phyloP scores from a whole-genome alignment of 2,329 filamentous ascomycete species.

The Amphichorda felina region DNA sequence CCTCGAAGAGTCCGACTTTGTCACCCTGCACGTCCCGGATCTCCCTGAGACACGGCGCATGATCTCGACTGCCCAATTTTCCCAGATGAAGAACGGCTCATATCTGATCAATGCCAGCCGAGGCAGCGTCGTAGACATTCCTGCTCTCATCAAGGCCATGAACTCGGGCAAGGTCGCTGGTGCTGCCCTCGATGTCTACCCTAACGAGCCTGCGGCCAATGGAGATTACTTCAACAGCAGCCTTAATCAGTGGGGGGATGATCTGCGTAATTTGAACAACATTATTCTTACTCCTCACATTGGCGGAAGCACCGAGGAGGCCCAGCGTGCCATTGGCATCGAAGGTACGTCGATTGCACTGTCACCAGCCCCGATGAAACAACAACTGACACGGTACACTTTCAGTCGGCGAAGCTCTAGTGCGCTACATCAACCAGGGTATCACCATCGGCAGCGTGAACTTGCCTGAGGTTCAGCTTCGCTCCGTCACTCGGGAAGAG shows the following conservation, averaged over 20 bases:
- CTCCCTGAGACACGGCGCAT: conserved; percentile 85
- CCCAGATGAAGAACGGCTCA: conserved; percentile 81
- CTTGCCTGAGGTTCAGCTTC: conserved; percentile 85
- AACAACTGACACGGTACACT: conserved; percentile 14
- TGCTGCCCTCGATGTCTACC: conserved; percentile 93
- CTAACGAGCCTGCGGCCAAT: conserved; percentile 85
- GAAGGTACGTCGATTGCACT: conserved; percentile 60
- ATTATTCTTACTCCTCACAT: conserved; percentile 95
- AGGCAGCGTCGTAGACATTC: conserved; percentile 88
- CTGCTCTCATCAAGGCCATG: conserved; percentile 80
- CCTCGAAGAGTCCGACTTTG: conserved; percentile 73
- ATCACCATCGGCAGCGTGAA: conserved; percentile 88
- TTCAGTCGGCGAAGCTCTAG: conserved; percentile 73
- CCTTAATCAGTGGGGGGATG: conserved; percentile 76
- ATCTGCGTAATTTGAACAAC: conserved; percentile 77
- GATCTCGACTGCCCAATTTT: conserved; percentile 70
- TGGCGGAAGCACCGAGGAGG: conserved; percentile 94
- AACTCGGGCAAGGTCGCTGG: conserved; percentile 79
- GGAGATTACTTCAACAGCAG: conserved; percentile 85
- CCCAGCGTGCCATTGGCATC: conserved; percentile 87
- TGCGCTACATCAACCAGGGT: conserved; percentile 93
- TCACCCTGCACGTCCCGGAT: conserved; percentile 91
- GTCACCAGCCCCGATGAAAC: neutral
- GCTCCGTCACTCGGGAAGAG: conserved; percentile 83
- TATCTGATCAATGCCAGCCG: conserved; percentile 96